A percentile compares a stretch with the other conserved stretches of the same genome.
Evolutionary conservation across 2,329 filamentous ascomycete species (phyloP).

Genomic region (Karstenula rhodostoma): DNA sequence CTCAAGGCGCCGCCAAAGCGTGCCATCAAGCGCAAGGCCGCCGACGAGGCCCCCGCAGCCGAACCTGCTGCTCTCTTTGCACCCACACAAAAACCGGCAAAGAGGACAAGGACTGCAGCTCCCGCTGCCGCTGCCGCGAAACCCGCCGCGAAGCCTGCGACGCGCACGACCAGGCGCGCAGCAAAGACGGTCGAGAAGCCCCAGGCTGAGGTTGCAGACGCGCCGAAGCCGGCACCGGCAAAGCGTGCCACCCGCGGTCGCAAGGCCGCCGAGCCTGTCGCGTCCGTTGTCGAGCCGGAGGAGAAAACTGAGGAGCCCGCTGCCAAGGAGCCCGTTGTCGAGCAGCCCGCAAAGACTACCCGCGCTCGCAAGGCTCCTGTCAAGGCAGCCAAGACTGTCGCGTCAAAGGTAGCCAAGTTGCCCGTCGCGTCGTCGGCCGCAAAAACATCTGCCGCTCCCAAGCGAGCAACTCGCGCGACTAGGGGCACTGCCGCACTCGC

Average conservation of each 20-base stretch:
- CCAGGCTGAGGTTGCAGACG: conserved; percentile 21
- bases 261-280: conserved; percentile 21
- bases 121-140: conserved; percentile 16
- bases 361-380: conserved; percentile 29
- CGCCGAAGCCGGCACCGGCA: conserved; percentile 28
- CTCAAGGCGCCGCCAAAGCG: conserved; percentile 45
- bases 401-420: conserved; percentile 20
- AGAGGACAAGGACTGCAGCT: conserved; percentile 29
- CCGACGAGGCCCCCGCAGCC: conserved; percentile 29
- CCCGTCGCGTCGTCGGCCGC: conserved; percentile 17
- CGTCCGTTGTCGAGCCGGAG: background rate
- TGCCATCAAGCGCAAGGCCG: conserved; percentile 37
- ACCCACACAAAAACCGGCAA: conserved; percentile 17
- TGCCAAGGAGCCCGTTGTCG: conserved; percentile 22
- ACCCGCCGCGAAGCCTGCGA: conserved; percentile 6
- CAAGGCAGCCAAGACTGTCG: conserved; percentile 8
- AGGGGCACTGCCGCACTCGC: conserved; percentile 20
- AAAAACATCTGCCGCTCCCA: conserved; percentile 20
- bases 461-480: conserved; percentile 32
- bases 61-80: background rate
- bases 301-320: conserved; percentile 17
- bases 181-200: conserved; percentile 28
- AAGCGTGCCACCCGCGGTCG: conserved; percentile 37
- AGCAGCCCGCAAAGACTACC: conserved; percentile 24
- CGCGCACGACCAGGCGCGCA: conserved; percentile 26